These are phyloP conservation scores for Fusarium verrucosum DNA, from an alignment of 2,329 filamentous ascomycete genomes.

Conservation along the genomic window DNA sequence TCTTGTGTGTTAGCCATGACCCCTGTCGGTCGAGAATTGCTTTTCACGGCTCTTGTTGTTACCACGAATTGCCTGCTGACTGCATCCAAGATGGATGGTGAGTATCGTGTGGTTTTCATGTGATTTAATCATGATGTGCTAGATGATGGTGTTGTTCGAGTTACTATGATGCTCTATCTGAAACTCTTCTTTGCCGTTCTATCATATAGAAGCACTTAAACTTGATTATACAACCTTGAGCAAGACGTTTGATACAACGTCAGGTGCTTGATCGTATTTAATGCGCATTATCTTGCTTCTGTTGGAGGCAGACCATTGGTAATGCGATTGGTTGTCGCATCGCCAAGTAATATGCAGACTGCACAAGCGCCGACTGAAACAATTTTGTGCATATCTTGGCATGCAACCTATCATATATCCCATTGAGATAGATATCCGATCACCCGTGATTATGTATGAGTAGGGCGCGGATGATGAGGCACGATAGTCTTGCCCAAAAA, in stretches of 20 bases:
- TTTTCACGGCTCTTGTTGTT: no score
- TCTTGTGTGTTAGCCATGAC: no score
- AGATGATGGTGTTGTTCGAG: neutral
- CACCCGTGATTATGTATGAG: neutral
- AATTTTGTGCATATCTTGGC: neutral
- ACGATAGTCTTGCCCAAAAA: no score
- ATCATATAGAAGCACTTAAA: neutral
- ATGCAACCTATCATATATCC: neutral
- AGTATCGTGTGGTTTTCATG: no score
- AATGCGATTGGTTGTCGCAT: neutral
- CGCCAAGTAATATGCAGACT: neutral
- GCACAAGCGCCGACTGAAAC: neutral
- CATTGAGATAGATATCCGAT: neutral
- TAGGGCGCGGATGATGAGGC: no score
- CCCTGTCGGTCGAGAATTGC: no score
- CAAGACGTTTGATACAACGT: neutral
- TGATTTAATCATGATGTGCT: no score
- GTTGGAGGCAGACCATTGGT: neutral
- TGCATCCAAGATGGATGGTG: no score
- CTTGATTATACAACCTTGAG: neutral
- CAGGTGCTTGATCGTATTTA: neutral
- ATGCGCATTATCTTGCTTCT: neutral
- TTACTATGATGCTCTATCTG: neutral
- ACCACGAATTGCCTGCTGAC: no score
- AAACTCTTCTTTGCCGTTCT: neutral